Evolutionary conservation across 495 filamentous ascomycete species (phyloP).

Genomic region (Tirmania nivea): DNA sequence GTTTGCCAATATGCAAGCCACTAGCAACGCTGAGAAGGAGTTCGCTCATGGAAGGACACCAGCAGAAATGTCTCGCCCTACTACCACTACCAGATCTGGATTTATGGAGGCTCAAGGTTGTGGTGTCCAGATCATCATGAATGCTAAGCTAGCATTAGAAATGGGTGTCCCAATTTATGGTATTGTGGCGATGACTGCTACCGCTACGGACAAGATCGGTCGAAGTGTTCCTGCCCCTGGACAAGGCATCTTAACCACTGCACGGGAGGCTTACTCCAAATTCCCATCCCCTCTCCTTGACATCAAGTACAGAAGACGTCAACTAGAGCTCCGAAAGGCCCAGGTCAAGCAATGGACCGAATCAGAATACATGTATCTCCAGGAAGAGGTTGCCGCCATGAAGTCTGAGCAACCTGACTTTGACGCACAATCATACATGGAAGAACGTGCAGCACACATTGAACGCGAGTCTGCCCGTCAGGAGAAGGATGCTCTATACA

Average conservation of each 20-base stretch:
- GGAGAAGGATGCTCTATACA: constrained; percentile 74
- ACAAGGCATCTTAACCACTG: constrained; percentile 92
- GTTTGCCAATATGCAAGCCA: constrained; percentile 99
- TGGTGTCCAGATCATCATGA: constrained; percentile 98
- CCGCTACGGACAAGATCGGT: constrained; percentile 98
- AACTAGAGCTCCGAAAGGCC: constrained; percentile 75
- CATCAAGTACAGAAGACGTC: constrained; percentile 86
- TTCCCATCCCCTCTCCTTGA: constrained; percentile 89
- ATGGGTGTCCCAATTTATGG: constrained; percentile 99
- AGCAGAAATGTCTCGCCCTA: constrained; percentile 90
- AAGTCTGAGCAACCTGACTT: constrained; percentile 52
- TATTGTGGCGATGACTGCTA: constrained; percentile 79
- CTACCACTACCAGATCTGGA: constrained; percentile 84
- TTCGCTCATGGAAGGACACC: constrained; percentile 89
- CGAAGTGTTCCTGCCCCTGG: constrained; percentile 91
- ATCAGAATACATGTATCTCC: constrained; percentile 75
- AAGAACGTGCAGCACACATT: constrained; percentile 67
- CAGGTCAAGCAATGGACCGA: constrained; percentile 94
- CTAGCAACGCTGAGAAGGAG: constrained; percentile 88
- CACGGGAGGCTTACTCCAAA: constrained; percentile 70
- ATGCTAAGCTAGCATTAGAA: constrained; percentile 77
- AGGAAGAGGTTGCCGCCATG: constrained; percentile 79
- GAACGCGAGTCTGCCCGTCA: constrained; percentile 74
- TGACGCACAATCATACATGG: constrained; percentile 62
- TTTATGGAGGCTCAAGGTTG: constrained; percentile 99